These are phyloP conservation scores for Coniosporium tulheliwenetii DNA, from an alignment of 2,329 filamentous ascomycete genomes.

Conservation along the genomic window DNA sequence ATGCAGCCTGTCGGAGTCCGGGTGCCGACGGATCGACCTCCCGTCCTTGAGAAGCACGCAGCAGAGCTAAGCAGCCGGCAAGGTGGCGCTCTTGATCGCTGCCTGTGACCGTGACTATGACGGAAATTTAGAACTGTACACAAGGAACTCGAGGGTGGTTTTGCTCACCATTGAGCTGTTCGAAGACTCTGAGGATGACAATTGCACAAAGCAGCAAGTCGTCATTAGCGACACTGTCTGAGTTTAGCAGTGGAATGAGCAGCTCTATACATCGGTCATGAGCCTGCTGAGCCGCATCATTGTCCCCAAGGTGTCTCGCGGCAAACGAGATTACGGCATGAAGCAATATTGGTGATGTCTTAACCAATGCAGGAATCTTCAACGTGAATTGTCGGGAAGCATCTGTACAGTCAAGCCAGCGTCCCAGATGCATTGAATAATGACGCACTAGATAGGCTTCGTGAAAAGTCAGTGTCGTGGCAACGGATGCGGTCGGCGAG, in stretches of 20 bases:
- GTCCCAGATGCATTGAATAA: too few species aligned
- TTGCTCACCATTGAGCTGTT: slow-evolving; percentile 10
- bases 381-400: too few species aligned
- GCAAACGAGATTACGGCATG: background rate
- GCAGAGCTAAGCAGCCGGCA: too few species aligned
- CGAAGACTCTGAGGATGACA: slow-evolving; percentile 11
- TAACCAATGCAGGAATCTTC: too few species aligned
- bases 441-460: too few species aligned
- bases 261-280: slow-evolving; percentile 4
- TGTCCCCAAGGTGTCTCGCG: slow-evolving; percentile 3
- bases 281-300: slow-evolving; percentile 2
- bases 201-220: slow-evolving; percentile 9
- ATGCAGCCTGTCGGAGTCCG: slow-evolving; percentile 4
- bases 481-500: too few species aligned
- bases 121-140: too few species aligned
- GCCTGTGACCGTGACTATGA: too few species aligned
- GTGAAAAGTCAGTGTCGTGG: too few species aligned
- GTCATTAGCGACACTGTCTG: slow-evolving; percentile 2
- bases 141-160: background rate
- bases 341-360: slow-evolving; percentile 1
- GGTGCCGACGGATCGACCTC: slow-evolving; percentile 2
- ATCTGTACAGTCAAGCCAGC: too few species aligned
- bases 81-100: too few species aligned
- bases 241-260: slow-evolving; percentile 3
- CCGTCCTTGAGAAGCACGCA: slow-evolving; percentile 1